Evolutionary conservation across 371 early-diverging fungal genomes (phyloP).

Genomic region (Lichtheimia ornata): DNA sequence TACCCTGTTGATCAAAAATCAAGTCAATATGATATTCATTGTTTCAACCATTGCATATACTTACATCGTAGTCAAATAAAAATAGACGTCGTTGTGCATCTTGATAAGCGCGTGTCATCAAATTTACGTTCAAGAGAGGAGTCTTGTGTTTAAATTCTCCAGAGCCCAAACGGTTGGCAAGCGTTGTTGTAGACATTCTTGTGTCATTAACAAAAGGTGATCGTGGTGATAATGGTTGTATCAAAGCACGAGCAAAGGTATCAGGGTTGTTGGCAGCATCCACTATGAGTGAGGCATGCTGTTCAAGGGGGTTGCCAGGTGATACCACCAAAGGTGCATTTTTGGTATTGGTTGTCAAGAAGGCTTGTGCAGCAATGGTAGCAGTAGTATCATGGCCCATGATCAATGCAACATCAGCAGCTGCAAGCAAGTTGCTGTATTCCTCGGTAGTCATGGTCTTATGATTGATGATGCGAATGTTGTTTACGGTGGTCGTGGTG

Average conservation of each 20-base stretch:
- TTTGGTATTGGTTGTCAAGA: slow-evolving; percentile 36
- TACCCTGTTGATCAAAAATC: slow-evolving; percentile 59
- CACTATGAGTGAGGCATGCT: slow-evolving; percentile 66
- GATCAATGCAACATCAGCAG: slow-evolving; percentile 22
- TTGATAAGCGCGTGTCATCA: slow-evolving; percentile 38
- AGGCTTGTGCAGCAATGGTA: slow-evolving; percentile 16
- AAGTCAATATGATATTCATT: not conserved
- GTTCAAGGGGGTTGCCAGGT: slow-evolving; percentile 48
- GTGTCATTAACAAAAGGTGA: not conserved
- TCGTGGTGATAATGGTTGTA: not conserved
- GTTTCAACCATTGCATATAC: slow-evolving; percentile 1
- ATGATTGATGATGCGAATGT: slow-evolving; percentile 15
- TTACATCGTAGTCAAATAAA: slow-evolving; percentile 84
- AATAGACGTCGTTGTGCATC: slow-evolving; percentile 61
- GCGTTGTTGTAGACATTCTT: too few species aligned
- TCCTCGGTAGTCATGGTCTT: slow-evolving; percentile 22
- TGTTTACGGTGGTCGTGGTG: not conserved
- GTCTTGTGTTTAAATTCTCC: slow-evolving; percentile 63
- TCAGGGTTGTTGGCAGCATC: not conserved
- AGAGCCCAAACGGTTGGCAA: not conserved
- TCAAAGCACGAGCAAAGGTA: not conserved
- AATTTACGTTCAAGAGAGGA: slow-evolving; percentile 60
- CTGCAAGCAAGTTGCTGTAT: slow-evolving; percentile 16
- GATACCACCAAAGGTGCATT: slow-evolving; percentile 9
- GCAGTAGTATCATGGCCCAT: slow-evolving; percentile 51